Evolutionary conservation across 1,284 basidiomycete species (phyloP).

Genomic region (Marasmius tenuissimus): DNA sequence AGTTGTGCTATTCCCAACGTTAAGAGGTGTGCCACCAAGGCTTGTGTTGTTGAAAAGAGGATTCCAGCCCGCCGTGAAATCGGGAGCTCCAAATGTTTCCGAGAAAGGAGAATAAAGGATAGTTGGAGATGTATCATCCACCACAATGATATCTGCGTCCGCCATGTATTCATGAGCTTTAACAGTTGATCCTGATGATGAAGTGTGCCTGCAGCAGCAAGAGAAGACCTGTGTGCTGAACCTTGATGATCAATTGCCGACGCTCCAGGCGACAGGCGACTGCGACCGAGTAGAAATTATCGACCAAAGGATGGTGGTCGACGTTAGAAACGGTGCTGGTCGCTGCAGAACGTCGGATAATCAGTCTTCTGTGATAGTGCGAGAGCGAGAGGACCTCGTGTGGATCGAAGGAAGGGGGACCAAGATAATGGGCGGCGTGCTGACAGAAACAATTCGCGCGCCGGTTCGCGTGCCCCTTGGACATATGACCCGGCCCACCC

Average conservation of each 20-base stretch:
- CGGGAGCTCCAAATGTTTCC: conserved; percentile 48
- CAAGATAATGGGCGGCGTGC: too few relatives aligned
- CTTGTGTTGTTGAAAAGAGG: conserved; percentile 54
- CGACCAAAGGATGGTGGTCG: neutral
- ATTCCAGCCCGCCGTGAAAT: conserved; percentile 63
- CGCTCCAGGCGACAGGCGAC: neutral
- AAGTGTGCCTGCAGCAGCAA: neutral
- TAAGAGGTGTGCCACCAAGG: conserved; percentile 41
- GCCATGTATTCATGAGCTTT: conserved; percentile 54
- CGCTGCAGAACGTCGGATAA: neutral
- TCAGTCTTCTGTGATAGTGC: too few relatives aligned
- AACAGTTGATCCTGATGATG: neutral
- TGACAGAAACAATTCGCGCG: too few relatives aligned
- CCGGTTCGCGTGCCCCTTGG: too few relatives aligned
- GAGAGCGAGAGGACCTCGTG: too few relatives aligned
- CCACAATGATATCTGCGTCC: conserved; percentile 45
- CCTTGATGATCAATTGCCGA: neutral
- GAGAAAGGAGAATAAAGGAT: conserved; percentile 60
- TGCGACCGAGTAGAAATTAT: neutral
- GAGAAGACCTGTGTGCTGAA: neutral
- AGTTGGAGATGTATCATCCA: conserved; percentile 68
- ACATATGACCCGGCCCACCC: too few relatives aligned
- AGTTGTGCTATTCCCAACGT: conserved; percentile 53
- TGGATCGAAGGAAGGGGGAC: too few relatives aligned
- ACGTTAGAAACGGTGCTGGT: neutral